Evolutionary conservation across 768 basidiomycete species (phyloP).

Genomic region (Gyrodon lividus): DNA sequence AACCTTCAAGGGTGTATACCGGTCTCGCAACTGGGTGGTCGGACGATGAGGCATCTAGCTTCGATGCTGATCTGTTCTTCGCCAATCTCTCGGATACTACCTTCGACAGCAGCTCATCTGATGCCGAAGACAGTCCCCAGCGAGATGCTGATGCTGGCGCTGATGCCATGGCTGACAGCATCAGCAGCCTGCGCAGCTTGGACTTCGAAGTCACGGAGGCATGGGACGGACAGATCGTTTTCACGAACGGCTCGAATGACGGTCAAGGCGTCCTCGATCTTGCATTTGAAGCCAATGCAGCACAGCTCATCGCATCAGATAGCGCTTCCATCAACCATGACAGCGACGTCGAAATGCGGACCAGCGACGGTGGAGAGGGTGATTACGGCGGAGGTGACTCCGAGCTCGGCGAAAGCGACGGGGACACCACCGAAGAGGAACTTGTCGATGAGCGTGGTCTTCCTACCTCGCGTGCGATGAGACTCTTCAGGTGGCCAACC

Average conservation of each 20-base stretch:
- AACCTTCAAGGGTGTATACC: conserved; percentile 43
- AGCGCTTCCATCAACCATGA: conserved; percentile 48
- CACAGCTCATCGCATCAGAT: conserved; percentile 49
- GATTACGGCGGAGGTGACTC: conserved; percentile 45
- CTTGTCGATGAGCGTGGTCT: conserved; percentile 74
- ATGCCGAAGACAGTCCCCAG: conserved; percentile 47
- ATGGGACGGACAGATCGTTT: conserved; percentile 76
- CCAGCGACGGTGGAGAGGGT: conserved; percentile 31
- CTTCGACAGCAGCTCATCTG: conserved; percentile 34
- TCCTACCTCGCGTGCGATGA: conserved; percentile 75
- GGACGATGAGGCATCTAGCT: conserved; percentile 72
- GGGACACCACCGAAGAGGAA: conserved; percentile 83
- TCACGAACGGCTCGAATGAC: conserved; percentile 62
- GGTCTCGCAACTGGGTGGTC: conserved; percentile 78
- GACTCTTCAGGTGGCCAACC: conserved; percentile 65
- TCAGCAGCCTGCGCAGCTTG: conserved; percentile 35
- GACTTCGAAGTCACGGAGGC: conserved; percentile 65
- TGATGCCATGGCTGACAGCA: conserved; percentile 24
- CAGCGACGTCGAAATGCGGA: conserved; percentile 51
- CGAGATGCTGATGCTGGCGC: conserved; percentile 33
- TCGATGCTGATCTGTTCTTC: conserved; percentile 85
- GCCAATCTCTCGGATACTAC: conserved; percentile 67
- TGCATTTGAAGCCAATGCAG: conserved; percentile 67
- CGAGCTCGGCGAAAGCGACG: conserved; percentile 54
- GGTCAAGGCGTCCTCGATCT: conserved; percentile 54